Evolutionary conservation across 305 asterid genomes (phyloP), one percentile per base, ranked within the genome.

Genomic region (Plantago lanceolata): DNA sequence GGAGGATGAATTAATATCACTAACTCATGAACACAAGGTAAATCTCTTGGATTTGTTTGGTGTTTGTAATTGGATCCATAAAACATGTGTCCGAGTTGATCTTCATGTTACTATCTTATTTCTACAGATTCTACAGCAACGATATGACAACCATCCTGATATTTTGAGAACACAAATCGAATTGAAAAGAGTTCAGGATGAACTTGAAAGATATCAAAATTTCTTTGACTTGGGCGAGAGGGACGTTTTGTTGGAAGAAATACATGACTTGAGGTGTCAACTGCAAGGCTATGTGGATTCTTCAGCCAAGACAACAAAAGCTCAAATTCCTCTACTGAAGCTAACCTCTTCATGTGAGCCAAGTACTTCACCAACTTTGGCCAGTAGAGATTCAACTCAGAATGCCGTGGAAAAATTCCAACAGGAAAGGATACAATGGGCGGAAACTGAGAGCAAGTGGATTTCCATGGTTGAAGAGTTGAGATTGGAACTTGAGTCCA

Each of bases 171-270:
- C 93, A 21, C 80, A 85, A 61, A 78, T 94, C 51, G 99, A 90
- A 76, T 50, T 86, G 28, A 82, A 76, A 76, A 80, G 89, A 68
- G 85, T 71, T 71, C 96, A 88, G 71, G 96, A 90, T 66, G 99
- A 90, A 60, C 70, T 94, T 65, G 96, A 88, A 65, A 78, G 74
- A 71, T 90, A 94, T 75, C 88, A 74, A 63, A 90, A 85, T 83
- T 94, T 94, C 83, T 88, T 86, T 76, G 94, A 90, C 77, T 78
- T 94, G 73, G 99, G 97, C 43, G 99, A 94, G 82, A 82, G 94
- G 80, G 99, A 90, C 72, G 88, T 94, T 65, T 73, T 94, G 64
- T 62, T 85, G 82, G 99, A 94, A 75, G 99, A 94, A 82, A 77
- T 94, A 75, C 95, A 76, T 64, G 97, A 88, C 79, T 69, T 94